Evolutionary conservation across 1,284 basidiomycete genomes (phyloP), one percentile per base, ranked within the genome.

Genomic region (Cystobasidiaceae sp.): DNA sequence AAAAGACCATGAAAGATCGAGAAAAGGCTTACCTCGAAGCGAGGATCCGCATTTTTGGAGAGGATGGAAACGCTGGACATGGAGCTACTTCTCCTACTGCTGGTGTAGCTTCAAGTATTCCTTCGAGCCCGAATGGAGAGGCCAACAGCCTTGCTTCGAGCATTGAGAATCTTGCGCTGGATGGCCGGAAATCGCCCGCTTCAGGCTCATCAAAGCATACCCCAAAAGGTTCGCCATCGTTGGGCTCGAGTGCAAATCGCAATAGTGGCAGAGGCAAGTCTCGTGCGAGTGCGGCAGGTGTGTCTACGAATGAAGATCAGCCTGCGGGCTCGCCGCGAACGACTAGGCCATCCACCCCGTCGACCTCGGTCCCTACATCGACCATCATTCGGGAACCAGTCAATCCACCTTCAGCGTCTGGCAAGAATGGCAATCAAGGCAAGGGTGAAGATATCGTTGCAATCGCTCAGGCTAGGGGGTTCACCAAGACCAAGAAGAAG

Each of bases 21-120:
- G 61, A 64, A 51, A 41, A 43, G 21, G 61, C 61, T 25, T 64
- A 64, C 41, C 25, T 56, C 25, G 61, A 64, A 49, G 61, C 61
- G 15, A 32, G 61, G 17, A 64, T 33, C 25, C 51, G 52, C 9
- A 64, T 64, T 9, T 64, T 64, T 44, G 61, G 61, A 13, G 50
- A 52, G 32, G 50, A 52, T 46, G 11, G 11, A 8, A 46, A 23
- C 44, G 13, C 8, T 46, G 11, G 8, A 23, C 8, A 23, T 23
- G 9, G 13, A 11, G 34, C 48, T 27, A n/a, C 15, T 6, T 32
- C 46, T 8, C 27, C 21, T 7, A 39, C 58, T 25, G 9, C 13
- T 21, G 21, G 13, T 28, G 11, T 33, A 9, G 49, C 11, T 39
- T 39, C 37, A 39, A 39, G 37, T 39, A n/a, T n/a, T 11, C 37